Percentiles rank a stretch among this genome's conserved stretches.
These are phyloP conservation scores for Macadamia integrifolia DNA, from an alignment of 164 flowering plant species.

Conservation along the genomic window DNA sequence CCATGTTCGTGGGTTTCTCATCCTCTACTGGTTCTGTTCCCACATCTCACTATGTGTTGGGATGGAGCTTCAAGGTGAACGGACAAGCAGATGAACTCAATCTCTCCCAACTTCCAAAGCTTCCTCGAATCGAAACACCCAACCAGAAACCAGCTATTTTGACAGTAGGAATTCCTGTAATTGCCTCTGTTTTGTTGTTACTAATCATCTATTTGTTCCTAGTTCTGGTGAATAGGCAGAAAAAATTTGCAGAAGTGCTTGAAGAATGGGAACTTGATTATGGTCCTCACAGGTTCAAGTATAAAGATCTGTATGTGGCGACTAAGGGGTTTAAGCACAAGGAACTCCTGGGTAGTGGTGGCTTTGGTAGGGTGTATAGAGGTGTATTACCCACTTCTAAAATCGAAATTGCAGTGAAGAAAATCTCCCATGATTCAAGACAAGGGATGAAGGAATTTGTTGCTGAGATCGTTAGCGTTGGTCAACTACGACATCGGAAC, in stretches of 20 bases:
- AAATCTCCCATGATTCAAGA: slow-evolving; percentile 28
- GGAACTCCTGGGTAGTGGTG: slow-evolving; percentile 29
- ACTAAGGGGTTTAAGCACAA: slow-evolving; percentile 26
- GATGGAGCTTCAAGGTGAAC: slow-evolving; percentile 30
- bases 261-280: slow-evolving; percentile 29
- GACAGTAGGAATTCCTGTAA: no score
- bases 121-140: no score
- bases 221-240: no score
- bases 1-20: slow-evolving; percentile 2
- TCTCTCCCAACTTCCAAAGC: slow-evolving; percentile 22
- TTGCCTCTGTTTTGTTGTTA: no score
- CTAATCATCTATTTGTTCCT: no score
- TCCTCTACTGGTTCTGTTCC: slow-evolving; percentile 9
- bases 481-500: slow-evolving; percentile 30
- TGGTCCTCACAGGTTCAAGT: slow-evolving; percentile 27
- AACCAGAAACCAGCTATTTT: no score
- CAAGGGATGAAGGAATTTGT: slow-evolving; percentile 35
- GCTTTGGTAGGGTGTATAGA: slow-evolving; percentile 34
- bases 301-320: slow-evolving; percentile 26
- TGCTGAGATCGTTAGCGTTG: slow-evolving; percentile 30
- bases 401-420: slow-evolving; percentile 27
- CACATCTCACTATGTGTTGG: no score
- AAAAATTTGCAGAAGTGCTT: slow-evolving; percentile 11
- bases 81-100: slow-evolving; percentile 25
- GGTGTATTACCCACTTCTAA: slow-evolving; percentile 19